Conservation (phyloP, 2,329 filamentous ascomycete species). For the Xylaria digitata region DNA sequence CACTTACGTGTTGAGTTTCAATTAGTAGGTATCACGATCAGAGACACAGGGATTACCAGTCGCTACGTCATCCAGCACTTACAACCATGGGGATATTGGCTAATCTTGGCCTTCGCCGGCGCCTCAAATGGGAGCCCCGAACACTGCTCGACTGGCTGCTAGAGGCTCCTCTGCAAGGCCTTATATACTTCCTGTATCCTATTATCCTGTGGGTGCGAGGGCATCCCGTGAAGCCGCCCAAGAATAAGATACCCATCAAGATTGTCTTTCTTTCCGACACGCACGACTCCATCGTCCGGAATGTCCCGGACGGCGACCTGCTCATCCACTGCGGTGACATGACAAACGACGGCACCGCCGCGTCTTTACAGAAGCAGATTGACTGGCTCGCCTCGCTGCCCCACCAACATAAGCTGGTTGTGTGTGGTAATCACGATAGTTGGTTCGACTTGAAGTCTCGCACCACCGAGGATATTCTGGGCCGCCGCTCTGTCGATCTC, state of each 20-base stretch:
- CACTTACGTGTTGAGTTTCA: background rate
- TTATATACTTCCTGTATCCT: constrained; percentile 72
- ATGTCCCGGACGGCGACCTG: constrained; percentile 82
- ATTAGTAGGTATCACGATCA: background rate
- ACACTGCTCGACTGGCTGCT: constrained; percentile 72
- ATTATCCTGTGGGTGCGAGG: constrained; percentile 76
- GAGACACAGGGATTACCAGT: background rate
- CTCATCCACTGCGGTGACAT: constrained; percentile 92
- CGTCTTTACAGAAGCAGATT: constrained; percentile 82
- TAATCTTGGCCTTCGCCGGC: constrained; percentile 60
- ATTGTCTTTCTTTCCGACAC: constrained; percentile 94
- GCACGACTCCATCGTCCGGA: constrained; percentile 70
- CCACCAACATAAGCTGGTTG: constrained; percentile 82
- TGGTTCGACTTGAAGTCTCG: constrained; percentile 80
- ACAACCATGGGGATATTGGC: constrained; percentile 58
- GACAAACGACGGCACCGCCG: constrained; percentile 75
- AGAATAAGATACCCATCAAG: constrained; percentile 68
- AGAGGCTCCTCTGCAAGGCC: constrained; percentile 73
- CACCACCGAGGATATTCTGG: constrained; percentile 64
- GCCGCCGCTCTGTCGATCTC: constrained; percentile 69
- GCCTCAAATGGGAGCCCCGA: constrained; percentile 60
- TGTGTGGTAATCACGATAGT: constrained; percentile 90
- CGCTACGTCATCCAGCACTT: constrained; percentile 25
- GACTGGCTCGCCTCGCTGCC: constrained; percentile 83
- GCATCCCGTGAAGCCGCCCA: constrained; percentile 68